These are phyloP conservation scores for Aspergillus pseudotamarii DNA, from an alignment of 2,329 filamentous ascomycete species.

Conservation along the genomic window DNA sequence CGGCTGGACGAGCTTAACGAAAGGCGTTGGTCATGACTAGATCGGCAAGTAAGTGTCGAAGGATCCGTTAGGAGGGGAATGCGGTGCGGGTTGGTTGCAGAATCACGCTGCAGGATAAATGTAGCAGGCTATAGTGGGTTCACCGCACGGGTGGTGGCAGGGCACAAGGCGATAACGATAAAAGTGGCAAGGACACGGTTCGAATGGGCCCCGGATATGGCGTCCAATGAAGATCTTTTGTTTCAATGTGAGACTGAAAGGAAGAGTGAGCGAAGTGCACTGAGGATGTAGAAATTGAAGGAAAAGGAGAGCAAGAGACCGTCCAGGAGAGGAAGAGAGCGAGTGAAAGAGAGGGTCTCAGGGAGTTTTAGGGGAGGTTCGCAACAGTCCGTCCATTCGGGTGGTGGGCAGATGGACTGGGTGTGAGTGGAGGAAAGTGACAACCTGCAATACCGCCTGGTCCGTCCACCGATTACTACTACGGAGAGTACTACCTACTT, in stretches of 20 bases:
- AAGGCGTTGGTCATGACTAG: conserved; percentile 26
- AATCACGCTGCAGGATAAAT: conserved; percentile 14
- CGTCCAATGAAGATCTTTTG: background rate
- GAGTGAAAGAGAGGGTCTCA: conserved; percentile 11
- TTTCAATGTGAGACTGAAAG: conserved; percentile 3
- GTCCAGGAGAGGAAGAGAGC: background rate
- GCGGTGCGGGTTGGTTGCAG: conserved; percentile 18
- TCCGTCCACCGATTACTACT: conserved; percentile 5
- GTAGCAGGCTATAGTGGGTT: conserved; percentile 9
- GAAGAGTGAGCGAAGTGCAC: background rate
- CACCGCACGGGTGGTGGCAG: conserved; percentile 11
- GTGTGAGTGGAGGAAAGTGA: conserved; percentile 6
- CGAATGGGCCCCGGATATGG: background rate
- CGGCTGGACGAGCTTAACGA: conserved; percentile 25
- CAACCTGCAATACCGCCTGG: conserved; percentile 9
- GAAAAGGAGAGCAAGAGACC: conserved; percentile 4
- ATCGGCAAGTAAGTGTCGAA: conserved; percentile 12
- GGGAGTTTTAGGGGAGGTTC: conserved; percentile 17
- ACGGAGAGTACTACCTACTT: background rate
- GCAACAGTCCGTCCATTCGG: conserved; percentile 8
- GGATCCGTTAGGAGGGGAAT: conserved; percentile 1
- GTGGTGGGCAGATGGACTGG: conserved; percentile 10
- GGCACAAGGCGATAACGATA: conserved; percentile 7
- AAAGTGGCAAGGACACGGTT: conserved; percentile 10
- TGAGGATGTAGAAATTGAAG: background rate